phyloP scores from a whole-genome alignment of 2,329 filamentous ascomycete genomes.

The Aureobasidium sp. region DNA sequence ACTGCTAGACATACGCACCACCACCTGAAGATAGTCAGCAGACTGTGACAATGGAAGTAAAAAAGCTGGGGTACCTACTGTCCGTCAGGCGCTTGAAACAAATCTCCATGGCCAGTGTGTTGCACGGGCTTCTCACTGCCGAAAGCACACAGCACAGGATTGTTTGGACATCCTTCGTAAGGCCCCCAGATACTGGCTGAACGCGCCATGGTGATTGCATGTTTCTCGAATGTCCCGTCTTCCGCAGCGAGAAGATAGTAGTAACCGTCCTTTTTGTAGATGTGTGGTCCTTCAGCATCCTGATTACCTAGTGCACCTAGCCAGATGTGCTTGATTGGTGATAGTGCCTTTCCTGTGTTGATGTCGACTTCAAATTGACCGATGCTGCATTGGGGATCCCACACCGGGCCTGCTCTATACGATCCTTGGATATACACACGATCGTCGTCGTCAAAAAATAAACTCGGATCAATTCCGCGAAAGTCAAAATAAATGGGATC shows the following conservation, averaged over 20 bases:
- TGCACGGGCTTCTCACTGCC: no score
- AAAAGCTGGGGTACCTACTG: no score
- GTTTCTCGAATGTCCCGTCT: conserved; percentile 35
- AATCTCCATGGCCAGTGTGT: conserved; percentile 45
- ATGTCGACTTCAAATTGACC: no score
- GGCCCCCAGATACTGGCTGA: conserved; percentile 29
- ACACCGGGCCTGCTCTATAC: no score
- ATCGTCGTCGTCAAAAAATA: no score
- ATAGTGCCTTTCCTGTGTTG: no score
- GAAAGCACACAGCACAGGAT: conserved; percentile 20
- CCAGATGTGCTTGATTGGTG: no score
- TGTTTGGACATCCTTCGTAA: conserved; percentile 22
- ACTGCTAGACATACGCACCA: conserved; percentile 39
- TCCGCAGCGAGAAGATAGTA: conserved; percentile 33
- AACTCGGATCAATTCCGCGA: no score
- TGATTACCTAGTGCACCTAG: conserved; percentile 20
- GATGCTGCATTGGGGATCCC: no score
- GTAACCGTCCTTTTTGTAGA: conserved; percentile 32
- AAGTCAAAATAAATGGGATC: no score
- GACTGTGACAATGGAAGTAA: conserved; percentile 23
- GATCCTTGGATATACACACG: no score
- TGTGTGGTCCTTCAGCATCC: conserved; percentile 32
- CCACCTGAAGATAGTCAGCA: conserved; percentile 45
- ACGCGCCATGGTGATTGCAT: conserved; percentile 34
- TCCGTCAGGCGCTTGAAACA: conserved; percentile 40